Evolutionary conservation across 176 grass and related monocot genomes (phyloP), one percentile per base, ranked within the genome.

Genomic region (Juncus effusus): DNA sequence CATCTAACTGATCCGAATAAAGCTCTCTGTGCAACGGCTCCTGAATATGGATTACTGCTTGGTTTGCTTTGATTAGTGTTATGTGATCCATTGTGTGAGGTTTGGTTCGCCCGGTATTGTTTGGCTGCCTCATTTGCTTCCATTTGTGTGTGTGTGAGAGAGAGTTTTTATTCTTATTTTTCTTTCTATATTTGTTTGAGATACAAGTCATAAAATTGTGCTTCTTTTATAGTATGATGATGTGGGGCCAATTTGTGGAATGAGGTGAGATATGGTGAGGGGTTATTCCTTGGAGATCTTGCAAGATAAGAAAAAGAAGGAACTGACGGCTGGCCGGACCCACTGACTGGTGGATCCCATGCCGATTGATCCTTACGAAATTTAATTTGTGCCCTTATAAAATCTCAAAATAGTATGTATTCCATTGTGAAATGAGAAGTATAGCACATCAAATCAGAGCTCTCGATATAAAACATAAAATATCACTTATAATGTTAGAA

Each of bases 1-100:
- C 75, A 74, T 3, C 64, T 58, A 3, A 15, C 41, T 12, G 75
- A 45, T 3, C 86, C 82, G 52, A 60, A 65, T 64, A 90, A 69
- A 36, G 67, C 87, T 49, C 87, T 62, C 44, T 90, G 87, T 36
- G 82, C 87, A 72, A 85, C 87, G 36, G 83, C 79, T 14, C 83
- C 79, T 6, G 79, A 64, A 12, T 86, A 82, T 4, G 77, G 49
- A 40, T 76, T 72, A 8, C 38, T 57, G 69, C 56, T 78, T 51
- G 67, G 42, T 51, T 82, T 82, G 49, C 57, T 8, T 4, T 74
- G 7, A 7, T 69, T 56, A 36, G 74, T 16, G 3, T 57, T 41
- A 3, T 63, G 63, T 47, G 3, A 13, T 38, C 38, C 51, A 9
- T 12, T 45, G 37, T 69, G 7, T 36, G 63, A 40, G 3, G 28